phyloP scores from a whole-genome alignment of 306 rosid species.

The Dalbergia cultrata region DNA sequence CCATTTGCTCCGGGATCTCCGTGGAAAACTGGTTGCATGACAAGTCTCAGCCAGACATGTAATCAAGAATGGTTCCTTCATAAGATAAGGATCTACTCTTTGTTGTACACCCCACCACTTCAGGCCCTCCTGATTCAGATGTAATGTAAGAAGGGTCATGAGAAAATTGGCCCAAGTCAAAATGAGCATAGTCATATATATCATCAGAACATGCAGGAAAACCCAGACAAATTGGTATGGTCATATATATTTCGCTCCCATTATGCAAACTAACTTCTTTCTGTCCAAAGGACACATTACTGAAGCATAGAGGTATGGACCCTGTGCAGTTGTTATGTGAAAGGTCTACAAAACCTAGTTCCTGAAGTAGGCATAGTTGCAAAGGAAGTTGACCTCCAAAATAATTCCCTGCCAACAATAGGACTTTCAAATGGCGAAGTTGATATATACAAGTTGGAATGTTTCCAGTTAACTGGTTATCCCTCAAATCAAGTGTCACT shows the following conservation, averaged over 20 bases:
- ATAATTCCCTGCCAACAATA: constrained; percentile 1
- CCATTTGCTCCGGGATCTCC: constrained; percentile 15
- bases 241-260: background rate
- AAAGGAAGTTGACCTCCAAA: background rate
- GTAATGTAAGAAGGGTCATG: constrained; percentile 23
- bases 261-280: background rate
- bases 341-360: constrained; percentile 7
- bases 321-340: constrained; percentile 2
- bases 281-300: background rate
- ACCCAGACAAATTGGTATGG: constrained; percentile 5
- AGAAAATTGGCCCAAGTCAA: background rate
- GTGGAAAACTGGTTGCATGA: constrained; percentile 7
- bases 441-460: constrained; percentile 20
- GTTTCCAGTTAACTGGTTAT: background rate
- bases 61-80: constrained; percentile 1
- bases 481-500: constrained; percentile 24
- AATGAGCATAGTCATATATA: background rate
- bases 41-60: constrained; percentile 33
- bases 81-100: constrained; percentile 3
- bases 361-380: constrained; percentile 5
- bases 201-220: constrained; percentile 2
- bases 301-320: background rate
- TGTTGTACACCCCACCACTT: constrained; percentile 24
- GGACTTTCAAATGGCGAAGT: constrained; percentile 3
- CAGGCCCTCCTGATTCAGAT: constrained; percentile 13